These are phyloP conservation scores for Candida tibetensis DNA, from an alignment of 805 yeast genomes.

Conservation along the genomic window DNA sequence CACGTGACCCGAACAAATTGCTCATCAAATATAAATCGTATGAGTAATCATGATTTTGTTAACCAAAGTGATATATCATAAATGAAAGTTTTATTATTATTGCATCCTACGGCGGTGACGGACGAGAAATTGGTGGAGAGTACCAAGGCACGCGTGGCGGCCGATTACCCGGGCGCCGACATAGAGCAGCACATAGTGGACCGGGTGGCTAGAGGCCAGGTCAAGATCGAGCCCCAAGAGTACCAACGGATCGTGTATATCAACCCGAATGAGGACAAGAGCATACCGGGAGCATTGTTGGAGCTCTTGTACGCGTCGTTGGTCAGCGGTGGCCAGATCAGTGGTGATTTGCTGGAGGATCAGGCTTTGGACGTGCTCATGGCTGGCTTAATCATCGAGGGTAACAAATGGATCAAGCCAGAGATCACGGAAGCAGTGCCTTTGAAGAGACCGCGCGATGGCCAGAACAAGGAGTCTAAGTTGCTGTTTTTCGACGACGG, in stretches of 20 bases:
- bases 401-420: conserved; percentile 58
- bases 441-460: conserved; percentile 23
- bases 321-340: conserved; percentile 43
- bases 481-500: conserved; percentile 35
- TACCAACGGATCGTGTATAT: conserved; percentile 50
- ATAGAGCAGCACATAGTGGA: conserved; percentile 53
- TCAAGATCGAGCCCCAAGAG: conserved; percentile 31
- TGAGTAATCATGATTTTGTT: conserved; percentile 1
- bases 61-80: conserved; percentile 9
- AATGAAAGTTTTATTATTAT: conserved; percentile 41
- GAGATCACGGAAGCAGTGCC: conserved; percentile 28
- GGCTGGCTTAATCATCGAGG: conserved; percentile 56
- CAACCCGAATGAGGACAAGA: conserved; percentile 51
- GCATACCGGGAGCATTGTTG: conserved; percentile 46
- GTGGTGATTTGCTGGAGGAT: conserved; percentile 52
- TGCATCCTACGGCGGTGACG: conserved; percentile 68
- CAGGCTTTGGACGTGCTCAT: conserved; percentile 61
- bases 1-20: too few species aligned
- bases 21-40: not conserved
- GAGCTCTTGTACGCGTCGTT: conserved; percentile 39
- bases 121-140: conserved; percentile 46
- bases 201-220: conserved; percentile 50
- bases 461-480: not conserved
- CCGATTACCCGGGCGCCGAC: conserved; percentile 25
- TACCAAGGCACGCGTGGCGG: conserved; percentile 31